A percentile compares a stretch with the other conserved stretches of the same genome.
Evolutionary conservation across 805 yeast species (phyloP).

Genomic region (Yarrowia sp.): DNA sequence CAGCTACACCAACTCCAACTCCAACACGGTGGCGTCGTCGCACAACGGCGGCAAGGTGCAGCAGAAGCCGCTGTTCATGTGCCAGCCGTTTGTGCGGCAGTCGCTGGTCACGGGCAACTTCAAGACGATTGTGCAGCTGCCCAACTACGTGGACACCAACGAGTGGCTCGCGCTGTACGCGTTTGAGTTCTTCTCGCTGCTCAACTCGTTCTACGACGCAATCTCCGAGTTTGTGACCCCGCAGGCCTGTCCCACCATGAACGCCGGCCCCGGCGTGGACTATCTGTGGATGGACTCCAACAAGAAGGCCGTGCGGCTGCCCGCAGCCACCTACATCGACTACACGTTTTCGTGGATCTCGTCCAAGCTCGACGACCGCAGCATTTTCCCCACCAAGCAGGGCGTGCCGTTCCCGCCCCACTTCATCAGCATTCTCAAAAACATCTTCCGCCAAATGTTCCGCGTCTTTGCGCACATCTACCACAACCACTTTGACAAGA

Average conservation of each 20-base stretch:
- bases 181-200: slow-evolving; percentile 84
- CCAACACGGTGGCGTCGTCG: slow-evolving; percentile 18
- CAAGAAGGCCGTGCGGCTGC: slow-evolving; percentile 81
- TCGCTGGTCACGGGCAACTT: slow-evolving; percentile 96
- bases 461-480: slow-evolving; percentile 95
- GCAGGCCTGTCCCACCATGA: slow-evolving; percentile 90
- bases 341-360: slow-evolving; percentile 90
- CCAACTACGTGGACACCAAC: slow-evolving; percentile 90
- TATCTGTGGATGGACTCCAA: slow-evolving; percentile 88
- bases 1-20: slow-evolving; percentile 41
- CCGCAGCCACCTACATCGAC: slow-evolving; percentile 93
- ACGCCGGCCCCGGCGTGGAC: slow-evolving; percentile 91
- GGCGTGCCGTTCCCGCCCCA: slow-evolving; percentile 89
- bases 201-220: slow-evolving; percentile 89
- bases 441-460: slow-evolving; percentile 90
- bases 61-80: slow-evolving; percentile 68
- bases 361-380: slow-evolving; percentile 85
- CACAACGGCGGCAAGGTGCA: slow-evolving; percentile 36
- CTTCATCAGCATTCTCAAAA: slow-evolving; percentile 80
- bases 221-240: slow-evolving; percentile 90
- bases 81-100: slow-evolving; percentile 92
- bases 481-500: slow-evolving; percentile 91
- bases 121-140: slow-evolving; percentile 92
- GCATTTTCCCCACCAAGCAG: slow-evolving; percentile 87
- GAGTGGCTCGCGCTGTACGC: slow-evolving; percentile 97